phyloP scores from a whole-genome alignment of 2,329 filamentous ascomycete genomes.

The Alternaria viburni region DNA sequence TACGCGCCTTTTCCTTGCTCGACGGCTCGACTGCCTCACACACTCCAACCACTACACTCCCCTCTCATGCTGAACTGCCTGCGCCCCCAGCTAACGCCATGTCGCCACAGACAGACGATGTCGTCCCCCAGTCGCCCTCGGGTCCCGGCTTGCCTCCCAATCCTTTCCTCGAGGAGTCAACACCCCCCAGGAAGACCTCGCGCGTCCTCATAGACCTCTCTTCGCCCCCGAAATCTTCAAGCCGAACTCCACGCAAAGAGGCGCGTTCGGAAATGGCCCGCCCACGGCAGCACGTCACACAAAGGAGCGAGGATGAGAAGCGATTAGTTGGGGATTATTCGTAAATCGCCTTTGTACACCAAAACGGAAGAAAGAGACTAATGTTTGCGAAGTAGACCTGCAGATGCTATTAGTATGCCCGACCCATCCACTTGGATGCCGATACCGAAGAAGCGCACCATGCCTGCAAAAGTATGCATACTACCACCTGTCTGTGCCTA shows the following conservation, averaged over 20 bases:
- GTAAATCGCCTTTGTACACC: conserved; percentile 9
- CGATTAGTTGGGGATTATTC: conserved; percentile 23
- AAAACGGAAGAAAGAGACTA: conserved; percentile 3
- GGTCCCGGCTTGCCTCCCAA: conserved; percentile 7
- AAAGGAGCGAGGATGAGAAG: conserved; percentile 18
- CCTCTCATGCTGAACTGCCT: neutral
- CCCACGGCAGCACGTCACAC: neutral
- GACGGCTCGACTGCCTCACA: neutral
- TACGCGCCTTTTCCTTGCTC: conserved; percentile 13
- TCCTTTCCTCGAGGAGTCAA: conserved; percentile 5
- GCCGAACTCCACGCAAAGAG: neutral
- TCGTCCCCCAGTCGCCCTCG: conserved; percentile 1
- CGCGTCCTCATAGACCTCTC: conserved; percentile 14
- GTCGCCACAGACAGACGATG: conserved; percentile 30
- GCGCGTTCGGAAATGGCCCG: neutral
- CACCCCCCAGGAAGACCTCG: conserved; percentile 2
- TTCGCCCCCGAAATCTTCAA: conserved; percentile 9
- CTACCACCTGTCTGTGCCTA: neutral
- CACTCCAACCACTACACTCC: neutral
- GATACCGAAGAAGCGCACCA: neutral
- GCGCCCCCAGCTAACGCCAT: conserved; percentile 22
- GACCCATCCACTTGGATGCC: conserved; percentile 14
- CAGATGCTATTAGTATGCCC: conserved; percentile 25
- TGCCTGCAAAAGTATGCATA: conserved; percentile 10
- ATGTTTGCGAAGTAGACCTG: conserved; percentile 18